A percentile compares a stretch with the other conserved stretches of the same genome.
Evolutionary conservation across 1,284 basidiomycete genomes (phyloP).

Genomic region (Austroboletus niveus): DNA sequence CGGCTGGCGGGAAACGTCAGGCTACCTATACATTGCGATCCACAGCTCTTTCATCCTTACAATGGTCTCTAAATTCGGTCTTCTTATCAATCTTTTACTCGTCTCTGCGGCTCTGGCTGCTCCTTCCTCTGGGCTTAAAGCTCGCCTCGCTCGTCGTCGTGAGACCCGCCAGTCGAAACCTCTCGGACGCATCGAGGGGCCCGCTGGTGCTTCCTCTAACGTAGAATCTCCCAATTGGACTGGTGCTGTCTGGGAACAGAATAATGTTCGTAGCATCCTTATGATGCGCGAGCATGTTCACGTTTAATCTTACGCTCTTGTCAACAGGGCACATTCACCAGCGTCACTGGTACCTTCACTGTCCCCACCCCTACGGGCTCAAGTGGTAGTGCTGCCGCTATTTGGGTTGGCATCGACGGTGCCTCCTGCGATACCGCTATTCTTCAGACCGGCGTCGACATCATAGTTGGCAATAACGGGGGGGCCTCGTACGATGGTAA

Average conservation of each 20-base stretch:
- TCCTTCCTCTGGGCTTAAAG: conserved; percentile 13
- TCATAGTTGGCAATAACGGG: not conserved
- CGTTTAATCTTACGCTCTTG: not conserved
- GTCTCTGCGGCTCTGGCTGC: conserved; percentile 3
- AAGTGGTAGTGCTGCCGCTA: not conserved
- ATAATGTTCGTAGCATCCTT: conserved; percentile 7
- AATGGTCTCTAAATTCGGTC: conserved; percentile 19
- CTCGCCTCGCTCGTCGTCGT: conserved; percentile 11
- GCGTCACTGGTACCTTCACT: conserved; percentile 19
- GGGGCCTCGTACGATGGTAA: conserved; percentile 11
- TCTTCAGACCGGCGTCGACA: not conserved
- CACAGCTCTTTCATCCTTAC: not conserved
- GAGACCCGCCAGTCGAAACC: not conserved
- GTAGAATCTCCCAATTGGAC: conserved; percentile 15
- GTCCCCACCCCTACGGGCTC: conserved; percentile 8
- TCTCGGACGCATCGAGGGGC: not conserved
- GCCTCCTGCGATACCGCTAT: not conserved
- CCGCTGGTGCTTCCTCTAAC: not conserved
- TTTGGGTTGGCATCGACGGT: conserved; percentile 20
- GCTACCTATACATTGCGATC: not conserved
- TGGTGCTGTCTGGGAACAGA: not conserved
- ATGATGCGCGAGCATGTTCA: not conserved
- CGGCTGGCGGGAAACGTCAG: too few species aligned
- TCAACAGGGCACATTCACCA: conserved; percentile 17
- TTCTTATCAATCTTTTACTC: conserved; percentile 18